Evolutionary conservation across 2,329 filamentous ascomycete genomes (phyloP), one percentile per base, ranked within the genome.

Genomic region (Verticillium isaacii): DNA sequence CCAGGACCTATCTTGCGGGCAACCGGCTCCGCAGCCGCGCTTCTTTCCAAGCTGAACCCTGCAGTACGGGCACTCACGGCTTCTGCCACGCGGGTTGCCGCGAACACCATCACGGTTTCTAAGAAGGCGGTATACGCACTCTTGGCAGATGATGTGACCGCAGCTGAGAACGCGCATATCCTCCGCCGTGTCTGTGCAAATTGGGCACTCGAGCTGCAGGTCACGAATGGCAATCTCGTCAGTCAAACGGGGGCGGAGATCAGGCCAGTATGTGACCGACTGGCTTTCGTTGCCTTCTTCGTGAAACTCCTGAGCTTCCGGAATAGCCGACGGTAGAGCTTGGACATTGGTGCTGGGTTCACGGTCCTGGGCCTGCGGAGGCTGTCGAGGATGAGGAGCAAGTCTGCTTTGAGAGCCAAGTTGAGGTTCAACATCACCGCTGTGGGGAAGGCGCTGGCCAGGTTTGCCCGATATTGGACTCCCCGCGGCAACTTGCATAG

Each of bases 141-240:
- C 55, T 8, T 32, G 34, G 60, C 64, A 65, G 19, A 64, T 9
- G 23, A 65, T 60, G 37, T 65, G 64, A 9, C 64, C 64, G 59
- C 64, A 65, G n/a, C 39, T 39, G 17, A 65, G 52, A 37, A 65
- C 55, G 39, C 57, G 62, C 25, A 17, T 45, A 3, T 50, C 25
- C n/a, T 60, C 52, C 37, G 34, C 32, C 19, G 25, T 23, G 29
- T 73, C 19, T 34, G 52, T 56, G 61, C 63, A 67, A 36, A 61
- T 54, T 39, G 58, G 57, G 32, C 59, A 67, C 4, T 61, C 34
- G 39, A 65, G 41, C 17, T 55, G 58, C 56, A 60, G 57, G 32
- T 58, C 32, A 1, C 32, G 11, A 0, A 65, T 54, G 7, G 45
- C 41, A 1, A 19, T 57, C 11, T 64, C 59, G 1, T 54, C 52